Evolutionary conservation across 1,284 basidiomycete species (phyloP).

Genomic region (Trichosporon coremiiforme): DNA sequence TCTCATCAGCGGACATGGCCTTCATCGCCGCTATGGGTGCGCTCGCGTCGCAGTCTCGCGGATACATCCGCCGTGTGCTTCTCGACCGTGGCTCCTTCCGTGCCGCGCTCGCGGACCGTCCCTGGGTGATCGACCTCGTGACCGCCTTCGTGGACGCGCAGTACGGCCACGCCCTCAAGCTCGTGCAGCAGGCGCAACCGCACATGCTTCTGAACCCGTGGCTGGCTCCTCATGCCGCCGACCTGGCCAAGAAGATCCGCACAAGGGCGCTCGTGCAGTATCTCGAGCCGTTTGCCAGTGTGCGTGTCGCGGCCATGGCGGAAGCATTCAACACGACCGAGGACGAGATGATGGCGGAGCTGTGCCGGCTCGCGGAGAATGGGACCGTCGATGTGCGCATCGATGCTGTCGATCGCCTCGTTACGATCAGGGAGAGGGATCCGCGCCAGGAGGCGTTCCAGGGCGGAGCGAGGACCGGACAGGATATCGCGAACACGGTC

Average conservation of each 20-base stretch:
- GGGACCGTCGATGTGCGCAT: conserved; percentile 43
- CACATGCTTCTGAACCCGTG: conserved; percentile 43
- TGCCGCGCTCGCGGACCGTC: conserved; percentile 39
- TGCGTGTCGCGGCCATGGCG: conserved; percentile 45
- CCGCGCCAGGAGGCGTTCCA: conserved; percentile 38
- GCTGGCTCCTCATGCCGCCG: conserved; percentile 30
- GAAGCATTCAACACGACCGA: conserved; percentile 39
- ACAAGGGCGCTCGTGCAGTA: conserved; percentile 49
- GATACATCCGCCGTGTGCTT: conserved; percentile 38
- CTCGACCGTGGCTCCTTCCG: conserved; percentile 44
- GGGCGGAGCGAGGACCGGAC: conserved; percentile 35
- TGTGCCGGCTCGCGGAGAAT: conserved; percentile 40
- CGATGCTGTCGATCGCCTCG: conserved; percentile 49
- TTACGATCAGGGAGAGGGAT: conserved; percentile 36
- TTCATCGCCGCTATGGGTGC: conserved; percentile 43
- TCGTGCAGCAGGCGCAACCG: conserved; percentile 36
- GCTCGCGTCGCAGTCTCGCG: conserved; percentile 39
- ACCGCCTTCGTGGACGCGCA: conserved; percentile 45
- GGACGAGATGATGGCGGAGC: conserved; percentile 34
- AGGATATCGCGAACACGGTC: conserved; percentile 32
- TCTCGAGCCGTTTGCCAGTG: conserved; percentile 45
- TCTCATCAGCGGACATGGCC: conserved; percentile 44
- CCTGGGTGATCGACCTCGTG: conserved; percentile 47
- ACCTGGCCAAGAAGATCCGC: conserved; percentile 38
- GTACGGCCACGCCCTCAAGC: conserved; percentile 41